Conservation (phyloP, 139 green algal genomes). For the Diplosphaera chodatii region DNA sequence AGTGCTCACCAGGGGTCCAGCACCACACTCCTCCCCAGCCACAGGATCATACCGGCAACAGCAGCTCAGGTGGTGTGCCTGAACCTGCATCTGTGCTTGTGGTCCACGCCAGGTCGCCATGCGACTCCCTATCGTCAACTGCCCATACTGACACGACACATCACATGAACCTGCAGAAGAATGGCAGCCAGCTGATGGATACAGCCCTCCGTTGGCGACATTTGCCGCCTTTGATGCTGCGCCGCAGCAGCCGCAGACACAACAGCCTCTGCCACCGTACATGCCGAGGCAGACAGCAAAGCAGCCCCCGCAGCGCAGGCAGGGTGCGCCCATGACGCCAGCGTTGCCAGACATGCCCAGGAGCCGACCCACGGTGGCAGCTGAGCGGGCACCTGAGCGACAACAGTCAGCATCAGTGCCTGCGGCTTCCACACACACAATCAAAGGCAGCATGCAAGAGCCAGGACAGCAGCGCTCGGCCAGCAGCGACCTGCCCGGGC, state of each 20-base stretch:
- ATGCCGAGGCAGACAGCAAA: no score
- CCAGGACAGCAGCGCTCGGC: not conserved
- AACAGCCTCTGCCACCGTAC: not conserved
- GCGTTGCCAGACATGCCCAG: no score
- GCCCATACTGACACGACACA: not conserved
- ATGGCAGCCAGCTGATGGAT: no score
- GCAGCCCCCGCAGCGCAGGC: no score
- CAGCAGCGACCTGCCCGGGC: not conserved
- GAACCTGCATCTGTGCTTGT: no score
- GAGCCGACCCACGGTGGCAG: no score
- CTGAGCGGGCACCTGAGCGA: no score
- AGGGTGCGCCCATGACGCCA: no score
- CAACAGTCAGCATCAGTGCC: no score
- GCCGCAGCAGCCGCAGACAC: not conserved
- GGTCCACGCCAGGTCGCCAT: no score
- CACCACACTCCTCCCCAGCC: not conserved
- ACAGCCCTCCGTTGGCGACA: not conserved
- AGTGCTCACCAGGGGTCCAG: not conserved
- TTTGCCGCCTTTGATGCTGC: not conserved
- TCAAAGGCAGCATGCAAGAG: not conserved
- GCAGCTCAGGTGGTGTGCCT: not conserved
- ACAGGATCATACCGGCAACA: not conserved
- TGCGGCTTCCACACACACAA: not conserved
- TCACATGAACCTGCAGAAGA: not conserved
- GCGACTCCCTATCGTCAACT: no score